Conservation (phyloP, 768 basidiomycete genomes). For the Mycena galericulata region DNA sequence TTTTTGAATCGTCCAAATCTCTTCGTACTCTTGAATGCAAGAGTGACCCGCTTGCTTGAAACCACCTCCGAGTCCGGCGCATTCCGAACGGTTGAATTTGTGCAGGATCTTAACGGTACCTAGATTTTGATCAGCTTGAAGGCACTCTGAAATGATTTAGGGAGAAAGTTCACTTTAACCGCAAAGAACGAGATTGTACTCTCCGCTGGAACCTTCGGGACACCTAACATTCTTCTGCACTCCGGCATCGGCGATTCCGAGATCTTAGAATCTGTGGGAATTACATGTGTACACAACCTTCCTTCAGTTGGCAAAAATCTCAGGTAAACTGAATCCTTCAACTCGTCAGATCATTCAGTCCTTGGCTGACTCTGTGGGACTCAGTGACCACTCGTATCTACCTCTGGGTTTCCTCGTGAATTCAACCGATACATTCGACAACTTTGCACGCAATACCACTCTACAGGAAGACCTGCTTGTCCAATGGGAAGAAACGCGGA, state of each 20-base stretch:
- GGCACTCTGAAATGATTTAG: neutral
- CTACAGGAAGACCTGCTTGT: neutral
- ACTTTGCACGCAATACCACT: neutral
- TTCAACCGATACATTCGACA: neutral
- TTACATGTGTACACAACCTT: conserved; percentile 13
- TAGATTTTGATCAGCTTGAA: neutral
- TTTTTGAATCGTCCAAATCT: conserved; percentile 44
- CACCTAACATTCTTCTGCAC: conserved; percentile 32
- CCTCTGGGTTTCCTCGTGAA: neutral
- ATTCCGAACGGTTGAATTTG: conserved; percentile 9
- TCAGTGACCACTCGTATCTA: neutral
- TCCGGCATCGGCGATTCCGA: conserved; percentile 16
- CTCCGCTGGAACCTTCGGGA: conserved; percentile 44
- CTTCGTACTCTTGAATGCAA: conserved; percentile 42
- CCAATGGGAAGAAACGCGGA: neutral
- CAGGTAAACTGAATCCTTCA: neutral
- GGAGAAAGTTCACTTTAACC: conserved; percentile 22
- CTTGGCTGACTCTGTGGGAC: too few species aligned
- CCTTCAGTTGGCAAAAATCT: conserved; percentile 16
- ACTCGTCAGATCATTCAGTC: too few species aligned
- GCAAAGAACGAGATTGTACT: conserved; percentile 47
- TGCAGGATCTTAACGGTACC: neutral
- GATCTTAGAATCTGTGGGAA: conserved; percentile 1
- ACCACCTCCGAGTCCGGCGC: conserved; percentile 6
- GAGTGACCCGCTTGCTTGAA: conserved; percentile 39